Evolutionary conservation across 2,329 filamentous ascomycete species (phyloP), one percentile per base, ranked within the genome.

Genomic region (Metarhizium guizhouense): DNA sequence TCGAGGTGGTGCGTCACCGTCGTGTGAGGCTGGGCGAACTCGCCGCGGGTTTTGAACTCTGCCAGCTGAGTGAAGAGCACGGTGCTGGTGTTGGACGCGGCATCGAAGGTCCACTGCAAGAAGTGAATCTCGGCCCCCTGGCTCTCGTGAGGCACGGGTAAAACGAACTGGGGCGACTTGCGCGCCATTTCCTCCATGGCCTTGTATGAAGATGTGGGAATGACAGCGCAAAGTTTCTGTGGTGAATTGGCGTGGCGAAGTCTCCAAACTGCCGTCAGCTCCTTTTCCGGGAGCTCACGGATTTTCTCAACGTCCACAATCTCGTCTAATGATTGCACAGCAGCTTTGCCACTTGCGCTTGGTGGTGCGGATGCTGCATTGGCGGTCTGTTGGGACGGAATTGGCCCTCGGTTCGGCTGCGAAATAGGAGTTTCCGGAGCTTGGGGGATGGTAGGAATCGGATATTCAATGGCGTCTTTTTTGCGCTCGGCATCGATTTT

Each of bases 51-150:
- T 77, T 97, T 96, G 76, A 88, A 99, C 69, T 96, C 90, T 16
- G 90, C 93, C 36, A 99, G 79, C 66, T 94, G 88, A 0, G 94
- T 99, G 74, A 99, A 97, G 38, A 99, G 84, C 6, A 97, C 86
- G 0, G 87, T 90, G 57, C 81, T 83, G 3, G 84, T 86, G 58
- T 79, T 74, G 18, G 78, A 80, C 56, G 75, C 74, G 25, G 72
- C 74, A 58, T 95, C 92, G 72, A 96, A 96, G 0, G 88, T 88
- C 90, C 95, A 99, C 72, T 99, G 93, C 59, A 99, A 73, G 71
- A 95, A 96, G 73, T 99, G 94, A 49, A 99, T 91, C 71, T 97
- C 94, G 50, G 91, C 90, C 53, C 89, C 90, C 61, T 77, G 76
- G 29, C 71, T 74, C 50, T 74, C 73, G 71, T 81, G 88, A 61